A percentile compares a stretch with the other conserved stretches of the same genome.
These are phyloP conservation scores for Aegilops speltoides DNA, from an alignment of 176 grass and related monocot species.

Conservation along the genomic window DNA sequence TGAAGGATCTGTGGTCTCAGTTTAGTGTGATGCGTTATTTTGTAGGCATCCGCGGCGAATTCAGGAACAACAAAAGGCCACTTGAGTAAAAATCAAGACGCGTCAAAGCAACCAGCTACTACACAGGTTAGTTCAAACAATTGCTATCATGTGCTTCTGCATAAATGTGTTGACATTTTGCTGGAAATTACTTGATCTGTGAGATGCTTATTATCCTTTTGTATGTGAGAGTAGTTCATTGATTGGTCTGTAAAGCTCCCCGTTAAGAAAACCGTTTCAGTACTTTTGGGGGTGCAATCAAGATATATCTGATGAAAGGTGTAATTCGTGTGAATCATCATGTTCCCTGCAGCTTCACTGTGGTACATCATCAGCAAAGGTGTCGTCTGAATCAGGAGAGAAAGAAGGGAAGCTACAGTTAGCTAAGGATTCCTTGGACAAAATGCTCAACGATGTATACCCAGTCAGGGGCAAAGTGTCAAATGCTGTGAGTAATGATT, in stretches of 20 bases:
- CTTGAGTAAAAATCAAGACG: constrained; percentile 38
- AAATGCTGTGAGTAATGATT: constrained; percentile 24
- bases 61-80: constrained; percentile 11
- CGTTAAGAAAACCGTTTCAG: neutral
- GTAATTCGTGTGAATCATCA: constrained; percentile 2
- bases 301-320: neutral
- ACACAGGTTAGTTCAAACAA: constrained; percentile 29
- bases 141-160: neutral
- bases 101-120: constrained; percentile 29
- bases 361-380: neutral
- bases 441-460: constrained; percentile 58
- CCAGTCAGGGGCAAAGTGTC: constrained; percentile 28
- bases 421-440: constrained; percentile 56
- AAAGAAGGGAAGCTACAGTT: constrained; percentile 38
- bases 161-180: neutral
- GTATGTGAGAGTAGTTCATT: neutral
- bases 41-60: constrained; percentile 15
- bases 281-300: neutral
- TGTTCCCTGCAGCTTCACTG: constrained; percentile 40
- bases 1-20: neutral
- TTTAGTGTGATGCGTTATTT: neutral
- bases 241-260: neutral
- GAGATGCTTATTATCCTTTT: neutral
- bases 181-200: neutral
- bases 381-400: constrained; percentile 24